Evolutionary conservation across 176 grass and related monocot genomes (phyloP), one percentile per base, ranked within the genome.

Genomic region (Oryza punctata): DNA sequence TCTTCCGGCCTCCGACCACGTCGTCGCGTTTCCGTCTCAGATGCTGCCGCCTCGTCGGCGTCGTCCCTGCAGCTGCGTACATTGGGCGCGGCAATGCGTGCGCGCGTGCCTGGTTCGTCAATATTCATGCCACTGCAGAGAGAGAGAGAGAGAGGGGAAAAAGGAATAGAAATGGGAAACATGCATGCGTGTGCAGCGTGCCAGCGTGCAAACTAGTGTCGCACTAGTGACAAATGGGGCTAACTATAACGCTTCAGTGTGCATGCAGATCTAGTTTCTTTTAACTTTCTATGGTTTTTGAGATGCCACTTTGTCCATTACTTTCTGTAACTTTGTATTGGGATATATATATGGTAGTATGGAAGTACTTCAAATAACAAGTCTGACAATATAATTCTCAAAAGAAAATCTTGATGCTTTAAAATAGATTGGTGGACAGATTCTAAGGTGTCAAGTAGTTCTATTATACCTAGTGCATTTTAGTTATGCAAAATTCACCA

Each of bases 1-100:
- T 50, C 47, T 6, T 47, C 45, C 45, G 12, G 3, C 0, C 4
- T 6, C 10, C 32, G 70, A 8, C 26, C 25, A 12, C 82, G 25
- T 2, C 26, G 33, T 16, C 82, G 25, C 3, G 32, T 57, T 63
- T 52, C 70, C 63, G 16, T 46, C 85, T 61, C 82, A 70, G 73
- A 59, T 61, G 1, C 29, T 5, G 27, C 59, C 2, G 21, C 14
- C 0, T 1, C 16, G 0, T 9, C 14, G 6, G 4, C 15, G 7
- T 2, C 10, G 0, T 21, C 24, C 3, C 78, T 86, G 70, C 37
- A 38, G 37, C 21, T 30, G 30, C 68, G 43, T 68, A 12, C 12
- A 11, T 64, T 47, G 50, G 30, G 29, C 35, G 40, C 8, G 9
- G 40, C 59, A 61, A 61, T 7, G 57, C 57, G 57, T 11, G 57